Percentiles rank a stretch among this genome's conserved stretches.
Evolutionary conservation across 2,329 filamentous ascomycete species (phyloP).

Genomic region (Neoscytalidium dimidiatum): DNA sequence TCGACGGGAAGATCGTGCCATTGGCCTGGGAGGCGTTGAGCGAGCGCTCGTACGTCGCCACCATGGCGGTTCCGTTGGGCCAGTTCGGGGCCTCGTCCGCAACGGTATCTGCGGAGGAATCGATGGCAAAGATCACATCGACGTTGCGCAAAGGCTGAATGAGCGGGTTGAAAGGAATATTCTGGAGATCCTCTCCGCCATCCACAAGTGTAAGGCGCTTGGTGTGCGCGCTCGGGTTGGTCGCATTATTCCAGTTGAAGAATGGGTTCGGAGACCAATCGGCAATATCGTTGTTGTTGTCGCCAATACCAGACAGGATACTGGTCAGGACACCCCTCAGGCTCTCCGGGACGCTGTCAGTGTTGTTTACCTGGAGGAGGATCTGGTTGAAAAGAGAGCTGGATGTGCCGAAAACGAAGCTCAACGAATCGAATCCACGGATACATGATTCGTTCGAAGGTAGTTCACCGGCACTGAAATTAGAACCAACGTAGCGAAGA

Average conservation of each 20-base stretch:
- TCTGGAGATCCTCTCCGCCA: conserved; percentile 76
- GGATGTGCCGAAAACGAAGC: conserved; percentile 83
- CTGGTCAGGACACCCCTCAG: conserved; percentile 54
- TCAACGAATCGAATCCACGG: conserved; percentile 77
- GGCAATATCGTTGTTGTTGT: conserved; percentile 69
- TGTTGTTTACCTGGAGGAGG: conserved; percentile 63
- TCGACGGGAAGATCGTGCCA: conserved; percentile 68
- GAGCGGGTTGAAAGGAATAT: conserved; percentile 76
- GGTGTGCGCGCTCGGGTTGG: conserved; percentile 58
- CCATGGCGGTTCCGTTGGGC: conserved; percentile 75
- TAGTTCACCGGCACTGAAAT: conserved; percentile 66
- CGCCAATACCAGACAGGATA: conserved; percentile 59
- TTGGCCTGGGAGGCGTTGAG: conserved; percentile 60
- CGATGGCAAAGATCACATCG: conserved; percentile 80
- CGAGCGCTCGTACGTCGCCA: conserved; percentile 73
- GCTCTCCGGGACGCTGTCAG: conserved; percentile 50
- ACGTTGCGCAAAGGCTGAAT: conserved; percentile 72
- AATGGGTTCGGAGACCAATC: conserved; percentile 77
- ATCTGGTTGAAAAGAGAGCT: conserved; percentile 82
- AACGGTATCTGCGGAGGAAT: conserved; percentile 72
- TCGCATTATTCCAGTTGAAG: conserved; percentile 61
- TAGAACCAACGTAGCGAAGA: conserved; percentile 70
- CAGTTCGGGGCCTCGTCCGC: conserved; percentile 51
- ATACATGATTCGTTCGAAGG: conserved; percentile 63
- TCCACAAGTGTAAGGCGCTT: conserved; percentile 70